A percentile compares a stretch with the other conserved stretches of the same genome.
phyloP scores from a whole-genome alignment of 192 early-diverging fungal species.

The Mortierella antarctica region DNA sequence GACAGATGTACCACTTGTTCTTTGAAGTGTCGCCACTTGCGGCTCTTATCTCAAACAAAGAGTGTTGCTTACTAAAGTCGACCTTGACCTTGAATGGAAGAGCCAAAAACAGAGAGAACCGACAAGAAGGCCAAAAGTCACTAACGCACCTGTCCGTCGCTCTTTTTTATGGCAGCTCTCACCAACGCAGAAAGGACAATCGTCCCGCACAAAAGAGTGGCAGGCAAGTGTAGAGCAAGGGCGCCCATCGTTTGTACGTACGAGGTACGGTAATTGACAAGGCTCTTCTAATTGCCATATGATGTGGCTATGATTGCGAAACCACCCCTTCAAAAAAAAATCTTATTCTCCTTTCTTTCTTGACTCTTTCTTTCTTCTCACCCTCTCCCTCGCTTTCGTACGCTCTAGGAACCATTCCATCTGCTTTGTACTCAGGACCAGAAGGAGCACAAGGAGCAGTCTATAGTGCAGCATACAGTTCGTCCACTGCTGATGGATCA shows the following conservation, averaged over 20 bases:
- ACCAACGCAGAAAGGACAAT: no score
- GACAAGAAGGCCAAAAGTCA: background rate
- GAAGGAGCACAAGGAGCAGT: background rate
- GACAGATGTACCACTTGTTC: background rate
- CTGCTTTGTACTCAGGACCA: background rate
- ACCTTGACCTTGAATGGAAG: no score
- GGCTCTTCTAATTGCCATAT: background rate
- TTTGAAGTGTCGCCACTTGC: background rate
- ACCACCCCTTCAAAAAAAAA: background rate
- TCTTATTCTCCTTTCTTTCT: background rate
- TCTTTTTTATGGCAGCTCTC: background rate
- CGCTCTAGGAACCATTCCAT: background rate
- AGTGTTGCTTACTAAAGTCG: no score
- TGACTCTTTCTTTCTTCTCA: background rate
- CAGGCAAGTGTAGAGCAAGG: no score
- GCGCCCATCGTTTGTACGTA: background rate
- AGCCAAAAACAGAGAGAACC: background rate
- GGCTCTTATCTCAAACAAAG: no score
- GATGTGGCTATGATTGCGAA: background rate
- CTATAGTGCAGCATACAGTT: background rate
- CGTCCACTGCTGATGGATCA: background rate
- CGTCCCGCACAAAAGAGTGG: no score
- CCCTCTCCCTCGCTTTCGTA: background rate
- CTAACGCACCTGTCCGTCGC: no score
- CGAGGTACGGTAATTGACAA: background rate